phyloP scores from a whole-genome alignment of 305 asterid species.

The Fraxinus velutina region DNA sequence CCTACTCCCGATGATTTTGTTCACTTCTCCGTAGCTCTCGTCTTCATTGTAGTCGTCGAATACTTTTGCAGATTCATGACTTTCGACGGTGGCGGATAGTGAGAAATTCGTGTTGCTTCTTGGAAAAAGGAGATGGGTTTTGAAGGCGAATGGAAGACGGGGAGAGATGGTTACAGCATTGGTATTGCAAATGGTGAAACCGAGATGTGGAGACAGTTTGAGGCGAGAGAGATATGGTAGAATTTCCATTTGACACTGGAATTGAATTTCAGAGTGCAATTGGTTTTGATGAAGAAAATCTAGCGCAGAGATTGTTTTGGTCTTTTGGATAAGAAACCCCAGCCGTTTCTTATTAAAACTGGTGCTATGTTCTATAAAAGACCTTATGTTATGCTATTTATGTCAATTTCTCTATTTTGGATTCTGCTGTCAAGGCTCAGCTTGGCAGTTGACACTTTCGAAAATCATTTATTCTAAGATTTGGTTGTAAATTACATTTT shows the following conservation, averaged over 20 bases:
- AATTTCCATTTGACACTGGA: constrained; percentile 32
- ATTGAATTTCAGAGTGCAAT: constrained; percentile 3
- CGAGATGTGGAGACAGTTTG: constrained; percentile 41
- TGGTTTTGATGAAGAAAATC: neutral
- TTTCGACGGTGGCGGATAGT: constrained; percentile 56
- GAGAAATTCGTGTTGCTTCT: constrained; percentile 19
- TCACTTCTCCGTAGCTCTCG: constrained; percentile 78
- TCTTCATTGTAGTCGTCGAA: constrained; percentile 56
- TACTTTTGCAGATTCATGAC: constrained; percentile 31
- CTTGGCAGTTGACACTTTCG: neutral
- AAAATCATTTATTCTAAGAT: too few relatives aligned
- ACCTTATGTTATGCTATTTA: neutral
- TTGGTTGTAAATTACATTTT: neutral
- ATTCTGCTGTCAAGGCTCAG: neutral
- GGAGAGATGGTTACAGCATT: constrained; percentile 27
- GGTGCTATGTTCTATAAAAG: neutral
- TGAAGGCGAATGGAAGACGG: constrained; percentile 28
- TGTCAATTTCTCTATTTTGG: neutral
- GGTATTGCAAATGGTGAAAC: constrained; percentile 31
- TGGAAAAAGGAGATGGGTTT: constrained; percentile 23
- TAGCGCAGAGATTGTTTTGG: neutral
- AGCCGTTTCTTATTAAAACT: constrained; percentile 8
- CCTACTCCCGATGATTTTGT: constrained; percentile 69
- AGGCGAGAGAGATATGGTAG: constrained; percentile 60
- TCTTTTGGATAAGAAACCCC: constrained; percentile 41